Evolutionary conservation across 306 rosid genomes (phyloP).

Genomic region (Fragaria iinumae): DNA sequence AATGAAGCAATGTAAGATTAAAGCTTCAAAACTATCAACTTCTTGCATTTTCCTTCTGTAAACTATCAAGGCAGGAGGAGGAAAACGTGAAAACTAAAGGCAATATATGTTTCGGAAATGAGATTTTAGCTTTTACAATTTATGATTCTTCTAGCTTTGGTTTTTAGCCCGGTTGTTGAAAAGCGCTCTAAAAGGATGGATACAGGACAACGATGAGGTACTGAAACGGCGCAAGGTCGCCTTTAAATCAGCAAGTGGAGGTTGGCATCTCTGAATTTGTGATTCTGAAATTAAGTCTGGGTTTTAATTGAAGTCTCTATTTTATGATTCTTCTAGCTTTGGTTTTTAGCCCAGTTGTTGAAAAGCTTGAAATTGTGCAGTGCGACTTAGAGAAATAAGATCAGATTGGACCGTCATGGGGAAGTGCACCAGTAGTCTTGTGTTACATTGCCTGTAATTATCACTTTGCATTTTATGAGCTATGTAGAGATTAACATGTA

Average conservation of each 20-base stretch:
- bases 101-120: neutral
- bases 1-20: constrained; percentile 55
- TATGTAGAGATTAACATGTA: neutral
- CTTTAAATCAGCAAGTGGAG: too few relatives aligned
- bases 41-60: constrained; percentile 14
- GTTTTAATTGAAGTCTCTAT: too few relatives aligned
- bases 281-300: too few relatives aligned
- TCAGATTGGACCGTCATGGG: constrained; percentile 61
- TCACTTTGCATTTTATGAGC: constrained; percentile 2
- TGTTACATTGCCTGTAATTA: constrained; percentile 49
- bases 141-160: constrained; percentile 28
- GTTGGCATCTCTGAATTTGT: too few relatives aligned
- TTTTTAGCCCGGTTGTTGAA: too few relatives aligned
- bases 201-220: too few relatives aligned
- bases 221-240: too few relatives aligned
- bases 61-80: neutral
- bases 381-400: constrained; percentile 83
- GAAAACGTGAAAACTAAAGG: neutral
- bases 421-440: constrained; percentile 69
- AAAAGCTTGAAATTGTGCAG: constrained; percentile 95
- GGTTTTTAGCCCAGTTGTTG: constrained; percentile 99
- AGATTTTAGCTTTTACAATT: constrained; percentile 13
- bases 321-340: constrained; percentile 34
- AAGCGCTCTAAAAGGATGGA: too few relatives aligned
- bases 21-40: constrained; percentile 29